phyloP scores from a whole-genome alignment of 495 filamentous ascomycete species.

The Trichocladium uniseriatum region DNA sequence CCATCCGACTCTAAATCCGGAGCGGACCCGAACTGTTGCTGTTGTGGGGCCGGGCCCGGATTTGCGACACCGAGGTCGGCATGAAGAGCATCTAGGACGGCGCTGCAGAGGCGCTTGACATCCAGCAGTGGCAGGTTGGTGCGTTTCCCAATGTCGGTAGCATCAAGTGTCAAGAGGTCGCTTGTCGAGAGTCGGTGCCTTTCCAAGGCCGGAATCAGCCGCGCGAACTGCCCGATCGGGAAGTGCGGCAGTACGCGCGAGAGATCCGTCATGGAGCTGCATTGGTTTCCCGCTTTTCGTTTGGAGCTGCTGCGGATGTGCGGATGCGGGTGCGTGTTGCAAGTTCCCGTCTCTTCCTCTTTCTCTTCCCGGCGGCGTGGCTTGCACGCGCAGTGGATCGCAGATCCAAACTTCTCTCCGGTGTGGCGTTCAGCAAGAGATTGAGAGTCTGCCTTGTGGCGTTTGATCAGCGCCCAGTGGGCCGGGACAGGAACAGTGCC shows the following conservation, averaged over 20 bases:
- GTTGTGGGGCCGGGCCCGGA: not conserved
- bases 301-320: too few species aligned
- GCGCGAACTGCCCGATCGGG: slow-evolving; percentile 53
- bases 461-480: not conserved
- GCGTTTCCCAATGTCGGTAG: slow-evolving; percentile 74
- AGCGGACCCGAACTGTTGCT: not conserved
- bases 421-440: not conserved
- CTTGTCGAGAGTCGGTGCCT: slow-evolving; percentile 61
- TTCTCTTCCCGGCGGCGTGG: too few species aligned
- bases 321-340: not conserved
- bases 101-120: slow-evolving; percentile 56
- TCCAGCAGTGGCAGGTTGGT: slow-evolving; percentile 74
- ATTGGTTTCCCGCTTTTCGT: not conserved
- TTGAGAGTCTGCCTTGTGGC: not conserved
- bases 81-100: slow-evolving; percentile 58
- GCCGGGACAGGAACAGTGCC: too few species aligned
- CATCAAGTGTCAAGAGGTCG: slow-evolving; percentile 80
- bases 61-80: slow-evolving; percentile 44
- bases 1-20: slow-evolving; percentile 1
- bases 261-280: slow-evolving; percentile 72
- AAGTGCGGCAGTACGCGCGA: slow-evolving; percentile 73
- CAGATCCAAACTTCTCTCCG: too few species aligned
- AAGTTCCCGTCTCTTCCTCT: too few species aligned
- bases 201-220: slow-evolving; percentile 74
- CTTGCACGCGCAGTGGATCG: too few species aligned